These are phyloP conservation scores for Candida sp. DNA, from an alignment of 1,139 yeast genomes.

Conservation along the genomic window DNA sequence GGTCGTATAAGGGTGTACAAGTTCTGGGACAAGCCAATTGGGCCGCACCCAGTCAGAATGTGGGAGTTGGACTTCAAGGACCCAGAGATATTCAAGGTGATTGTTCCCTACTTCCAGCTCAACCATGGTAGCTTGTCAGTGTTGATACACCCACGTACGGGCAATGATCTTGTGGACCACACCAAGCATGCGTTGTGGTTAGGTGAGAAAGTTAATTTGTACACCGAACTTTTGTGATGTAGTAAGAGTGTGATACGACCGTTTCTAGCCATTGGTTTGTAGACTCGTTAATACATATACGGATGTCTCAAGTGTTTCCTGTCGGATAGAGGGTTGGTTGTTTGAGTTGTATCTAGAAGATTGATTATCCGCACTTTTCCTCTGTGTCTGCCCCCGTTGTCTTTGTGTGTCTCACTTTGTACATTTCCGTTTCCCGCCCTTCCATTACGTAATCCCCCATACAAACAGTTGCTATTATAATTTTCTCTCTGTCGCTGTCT, in stretches of 20 bases:
- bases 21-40: conserved; percentile 55
- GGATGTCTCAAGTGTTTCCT: too few relatives aligned
- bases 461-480: too few relatives aligned
- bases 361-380: too few relatives aligned
- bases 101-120: conserved; percentile 47
- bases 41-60: conserved; percentile 59
- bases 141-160: conserved; percentile 56
- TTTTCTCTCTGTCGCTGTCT: background rate
- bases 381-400: background rate
- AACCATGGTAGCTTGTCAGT: conserved; percentile 57
- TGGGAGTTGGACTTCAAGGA: conserved; percentile 43
- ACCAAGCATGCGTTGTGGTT: conserved; percentile 59
- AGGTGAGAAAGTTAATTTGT: conserved; percentile 38
- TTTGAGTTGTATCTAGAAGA: too few relatives aligned
- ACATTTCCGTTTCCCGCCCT: too few relatives aligned
- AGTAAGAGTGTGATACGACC: background rate
- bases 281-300: background rate
- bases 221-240: conserved; percentile 14
- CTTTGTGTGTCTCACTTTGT: background rate
- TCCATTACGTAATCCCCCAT: too few relatives aligned
- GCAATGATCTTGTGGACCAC: conserved; percentile 47
- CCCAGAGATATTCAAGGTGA: conserved; percentile 30
- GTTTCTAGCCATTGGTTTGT: background rate
- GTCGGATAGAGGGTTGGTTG: too few relatives aligned
- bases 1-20: conserved; percentile 49